Conservation (phyloP, 2,329 filamentous ascomycete species). For the Bimuria novae-zelandiae region DNA sequence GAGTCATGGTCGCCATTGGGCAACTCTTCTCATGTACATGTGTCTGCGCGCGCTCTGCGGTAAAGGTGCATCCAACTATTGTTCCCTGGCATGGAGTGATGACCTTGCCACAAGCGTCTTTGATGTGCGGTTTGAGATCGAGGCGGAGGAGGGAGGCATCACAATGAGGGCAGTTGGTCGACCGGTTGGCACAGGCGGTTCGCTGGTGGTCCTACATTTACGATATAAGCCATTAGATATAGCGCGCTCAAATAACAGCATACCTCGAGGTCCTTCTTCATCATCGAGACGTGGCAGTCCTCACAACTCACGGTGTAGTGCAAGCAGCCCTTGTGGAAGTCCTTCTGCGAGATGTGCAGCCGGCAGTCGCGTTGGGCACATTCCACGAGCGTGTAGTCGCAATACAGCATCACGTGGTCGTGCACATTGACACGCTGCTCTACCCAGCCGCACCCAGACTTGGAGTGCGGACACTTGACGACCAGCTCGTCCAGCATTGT, state of each 20-base stretch:
- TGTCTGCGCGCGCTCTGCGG: conserved; percentile 46
- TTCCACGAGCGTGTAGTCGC: conserved; percentile 58
- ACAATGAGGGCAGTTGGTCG: conserved; percentile 51
- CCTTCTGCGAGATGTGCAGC: conserved; percentile 59
- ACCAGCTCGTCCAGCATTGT: conserved; percentile 66
- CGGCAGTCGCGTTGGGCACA: conserved; percentile 58
- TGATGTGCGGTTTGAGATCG: conserved; percentile 49
- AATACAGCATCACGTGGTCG: conserved; percentile 65
- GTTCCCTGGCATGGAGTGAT: conserved; percentile 51
- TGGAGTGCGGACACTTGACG: conserved; percentile 62
- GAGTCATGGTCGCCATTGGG: conserved; percentile 53
- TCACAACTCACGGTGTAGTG: conserved; percentile 59
- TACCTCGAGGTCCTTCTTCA: conserved; percentile 60
- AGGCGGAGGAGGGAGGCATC: conserved; percentile 47
- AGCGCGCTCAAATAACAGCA: background rate
- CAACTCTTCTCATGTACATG: conserved; percentile 49
- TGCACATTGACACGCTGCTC: conserved; percentile 61
- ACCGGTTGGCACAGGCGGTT: conserved; percentile 56
- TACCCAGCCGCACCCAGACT: conserved; percentile 58
- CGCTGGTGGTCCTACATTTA: conserved; percentile 50
- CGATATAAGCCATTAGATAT: background rate
- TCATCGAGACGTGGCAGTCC: conserved; percentile 57
- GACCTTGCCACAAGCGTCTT: conserved; percentile 48
- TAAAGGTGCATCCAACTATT: conserved; percentile 50
- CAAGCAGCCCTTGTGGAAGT: conserved; percentile 58